phyloP scores from a whole-genome alignment of 495 filamentous ascomycete genomes.

The Apodospora peruviana region DNA sequence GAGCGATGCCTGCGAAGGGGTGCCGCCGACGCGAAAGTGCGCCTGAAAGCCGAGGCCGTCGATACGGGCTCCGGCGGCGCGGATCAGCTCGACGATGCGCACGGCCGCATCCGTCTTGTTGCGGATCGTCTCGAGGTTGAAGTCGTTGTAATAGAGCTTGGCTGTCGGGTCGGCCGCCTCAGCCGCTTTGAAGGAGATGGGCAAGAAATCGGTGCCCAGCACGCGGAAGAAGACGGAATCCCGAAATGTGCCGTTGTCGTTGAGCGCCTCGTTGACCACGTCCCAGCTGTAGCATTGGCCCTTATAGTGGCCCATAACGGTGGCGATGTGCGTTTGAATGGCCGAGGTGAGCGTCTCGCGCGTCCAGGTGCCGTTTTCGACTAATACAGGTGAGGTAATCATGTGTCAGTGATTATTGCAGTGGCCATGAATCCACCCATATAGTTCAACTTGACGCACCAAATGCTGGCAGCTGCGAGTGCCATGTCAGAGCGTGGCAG shows the following conservation, averaged over 20 bases:
- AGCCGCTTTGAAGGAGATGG: conserved; percentile 43
- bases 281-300: conserved; percentile 43
- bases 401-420: neutral
- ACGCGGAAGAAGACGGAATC: conserved; percentile 29
- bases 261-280: conserved; percentile 50
- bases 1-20: conserved; percentile 31
- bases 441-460: too few relatives aligned
- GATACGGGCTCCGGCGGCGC: conserved; percentile 39
- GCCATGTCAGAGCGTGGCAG: conserved; percentile 59
- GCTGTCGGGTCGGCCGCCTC: conserved; percentile 19
- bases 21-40: conserved; percentile 47
- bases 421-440: neutral
- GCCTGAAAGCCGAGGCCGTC: conserved; percentile 56
- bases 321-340: conserved; percentile 40
- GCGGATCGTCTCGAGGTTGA: conserved; percentile 49
- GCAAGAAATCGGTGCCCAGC: conserved; percentile 38
- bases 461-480: conserved; percentile 53
- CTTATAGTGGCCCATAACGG: conserved; percentile 43
- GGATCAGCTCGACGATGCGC: conserved; percentile 38
- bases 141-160: conserved; percentile 60
- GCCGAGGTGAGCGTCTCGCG: conserved; percentile 42
- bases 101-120: conserved; percentile 41
- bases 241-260: conserved; percentile 37
- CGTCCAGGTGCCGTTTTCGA: conserved; percentile 51
- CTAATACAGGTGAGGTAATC: conserved; percentile 13